Evolutionary conservation across 768 basidiomycete species (phyloP), one percentile per base, ranked within the genome.

Genomic region (Obba rivulosa): DNA sequence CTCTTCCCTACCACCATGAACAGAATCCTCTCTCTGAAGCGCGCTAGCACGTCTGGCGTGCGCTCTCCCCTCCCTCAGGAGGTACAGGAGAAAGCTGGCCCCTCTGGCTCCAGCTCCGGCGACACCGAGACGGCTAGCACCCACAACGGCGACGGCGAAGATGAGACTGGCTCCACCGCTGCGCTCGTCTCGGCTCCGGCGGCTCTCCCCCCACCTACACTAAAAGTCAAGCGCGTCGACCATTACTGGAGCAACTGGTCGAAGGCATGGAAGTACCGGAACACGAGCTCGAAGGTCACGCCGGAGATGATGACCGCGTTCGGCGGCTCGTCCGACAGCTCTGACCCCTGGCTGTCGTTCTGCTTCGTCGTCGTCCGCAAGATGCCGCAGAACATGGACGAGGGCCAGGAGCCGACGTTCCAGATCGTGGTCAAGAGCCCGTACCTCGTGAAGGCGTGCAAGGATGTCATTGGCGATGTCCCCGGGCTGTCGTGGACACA

Each of bases 221-320:
- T 79, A 47, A 79, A 83, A 64, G 66, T 81, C 60, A 81, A 81
- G 59, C 76, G 77, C 1, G 74, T 81, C 38, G 81, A 81, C 57
- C 69, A 76, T 54, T 81, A 79, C 55, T 81, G 76, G 60, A 79
- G 76, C 57, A 64, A 70, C 51, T 80, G 79, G 79, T 67, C 68
- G 25, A 78, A 74, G 57, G 58, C 62, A 17, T 81, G 79, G 79
- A 80, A 78, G 63, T 81, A 82, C 56, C 49, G 78, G 76, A 79
- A 77, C 62, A 79, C 74, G 54, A 77, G 69, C 52, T 71, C 79
- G 0, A 76, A 75, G 52, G 71, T 80, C 42, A 69, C 68, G 0
- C 70, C 78, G 11, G 80, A 82, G 59, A 62, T 65, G 4, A 48
- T 72, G 25, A 72, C 75, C 11, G 52, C 72, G 20, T 60, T 75